Conservation (phyloP, 306 rosid genomes). For the Mimosa bimucronata region DNA sequence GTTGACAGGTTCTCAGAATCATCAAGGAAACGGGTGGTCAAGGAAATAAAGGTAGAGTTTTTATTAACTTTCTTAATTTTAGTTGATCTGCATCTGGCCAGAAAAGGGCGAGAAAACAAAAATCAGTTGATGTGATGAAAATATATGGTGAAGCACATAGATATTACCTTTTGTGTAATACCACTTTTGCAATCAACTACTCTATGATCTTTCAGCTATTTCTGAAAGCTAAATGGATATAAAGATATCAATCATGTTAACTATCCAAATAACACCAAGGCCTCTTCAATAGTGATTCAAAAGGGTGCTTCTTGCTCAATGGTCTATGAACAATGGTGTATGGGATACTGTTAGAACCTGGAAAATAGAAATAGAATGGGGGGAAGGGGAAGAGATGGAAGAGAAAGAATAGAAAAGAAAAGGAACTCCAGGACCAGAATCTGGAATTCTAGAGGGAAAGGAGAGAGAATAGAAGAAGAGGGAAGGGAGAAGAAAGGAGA, state of each 20-base stretch:
- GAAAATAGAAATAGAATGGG: no score
- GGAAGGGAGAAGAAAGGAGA: no score
- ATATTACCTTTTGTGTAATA: no score
- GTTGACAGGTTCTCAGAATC: constrained; percentile 65
- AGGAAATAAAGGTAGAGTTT: background rate
- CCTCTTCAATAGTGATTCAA: background rate
- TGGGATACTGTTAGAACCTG: no score
- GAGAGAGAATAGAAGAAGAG: no score
- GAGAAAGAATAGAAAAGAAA: no score
- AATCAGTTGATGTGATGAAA: no score
- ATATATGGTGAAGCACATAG: background rate
- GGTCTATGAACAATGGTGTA: no score
- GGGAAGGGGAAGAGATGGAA: no score
- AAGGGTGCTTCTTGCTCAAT: background rate
- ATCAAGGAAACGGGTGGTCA: constrained; percentile 65
- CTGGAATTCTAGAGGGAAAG: no score
- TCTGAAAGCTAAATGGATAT: background rate
- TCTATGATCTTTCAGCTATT: background rate
- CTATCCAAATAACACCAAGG: background rate
- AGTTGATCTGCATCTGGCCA: background rate
- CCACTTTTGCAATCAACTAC: background rate
- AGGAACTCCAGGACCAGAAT: no score
- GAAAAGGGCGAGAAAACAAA: no score
- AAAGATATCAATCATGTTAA: background rate
- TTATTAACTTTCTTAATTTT: background rate